Percentiles rank a stretch among this genome's conserved stretches.
Evolutionary conservation across 768 basidiomycete species (phyloP).

Genomic region (Lentinula sp.): DNA sequence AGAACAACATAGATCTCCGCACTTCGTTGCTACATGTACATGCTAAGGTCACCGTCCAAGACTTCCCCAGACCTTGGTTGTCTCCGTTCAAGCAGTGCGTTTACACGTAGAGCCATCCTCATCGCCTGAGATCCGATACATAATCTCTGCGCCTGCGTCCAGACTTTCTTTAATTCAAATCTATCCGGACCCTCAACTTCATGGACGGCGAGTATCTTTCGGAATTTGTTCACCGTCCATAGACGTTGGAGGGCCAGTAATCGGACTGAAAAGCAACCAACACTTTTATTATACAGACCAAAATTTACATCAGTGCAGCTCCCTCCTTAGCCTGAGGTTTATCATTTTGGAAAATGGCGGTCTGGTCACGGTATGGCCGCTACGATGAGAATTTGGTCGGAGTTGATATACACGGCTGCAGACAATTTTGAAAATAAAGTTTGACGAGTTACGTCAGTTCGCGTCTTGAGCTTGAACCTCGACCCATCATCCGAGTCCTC

Average conservation of each 20-base stretch:
- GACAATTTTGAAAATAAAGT: no score
- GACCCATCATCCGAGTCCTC: neutral
- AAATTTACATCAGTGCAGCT: conserved; percentile 5
- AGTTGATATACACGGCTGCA: no score
- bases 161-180: conserved; percentile 61
- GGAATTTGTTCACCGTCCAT: conserved; percentile 7
- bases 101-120: conserved; percentile 64
- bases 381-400: no score
- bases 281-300: neutral
- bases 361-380: conserved; percentile 30
- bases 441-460: no score
- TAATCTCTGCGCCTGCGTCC: conserved; percentile 64
- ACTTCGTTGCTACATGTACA: conserved; percentile 36
- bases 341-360: conserved; percentile 56
- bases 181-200: conserved; percentile 74
- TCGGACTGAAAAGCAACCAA: conserved; percentile 27
- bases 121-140: conserved; percentile 70
- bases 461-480: no score
- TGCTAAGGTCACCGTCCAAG: conserved; percentile 28
- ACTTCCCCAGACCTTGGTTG: conserved; percentile 67
- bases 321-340: conserved; percentile 23
- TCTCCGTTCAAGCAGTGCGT: conserved; percentile 76
- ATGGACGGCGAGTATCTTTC: conserved; percentile 43
- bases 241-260: conserved; percentile 54
- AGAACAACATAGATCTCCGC: conserved; percentile 61